Percentiles rank a stretch among this genome's conserved stretches.
Evolutionary conservation across 2,329 filamentous ascomycete species (phyloP).

Genomic region (Aureobasidium sp.): DNA sequence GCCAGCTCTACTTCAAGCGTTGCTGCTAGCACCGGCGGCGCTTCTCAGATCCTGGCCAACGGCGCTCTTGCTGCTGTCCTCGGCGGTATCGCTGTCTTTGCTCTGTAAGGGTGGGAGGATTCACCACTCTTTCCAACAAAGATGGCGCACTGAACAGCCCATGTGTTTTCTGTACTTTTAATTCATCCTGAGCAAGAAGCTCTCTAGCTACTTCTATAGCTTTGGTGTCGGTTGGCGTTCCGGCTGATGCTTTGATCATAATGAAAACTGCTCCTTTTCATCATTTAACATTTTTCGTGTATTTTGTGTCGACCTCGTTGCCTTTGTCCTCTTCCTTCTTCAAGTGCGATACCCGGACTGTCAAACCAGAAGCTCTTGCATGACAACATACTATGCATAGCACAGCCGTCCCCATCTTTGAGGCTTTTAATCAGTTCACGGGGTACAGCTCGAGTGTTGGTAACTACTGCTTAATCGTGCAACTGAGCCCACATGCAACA

Average conservation of each 20-base stretch:
- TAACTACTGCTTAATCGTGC: no score
- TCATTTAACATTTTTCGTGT: neutral
- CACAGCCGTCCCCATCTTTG: no score
- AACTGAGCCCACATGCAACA: no score
- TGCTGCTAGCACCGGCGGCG: conserved; percentile 8
- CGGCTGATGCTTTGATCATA: neutral
- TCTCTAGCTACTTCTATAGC: neutral
- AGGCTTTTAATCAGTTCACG: no score
- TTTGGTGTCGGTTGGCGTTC: neutral
- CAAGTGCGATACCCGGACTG: no score
- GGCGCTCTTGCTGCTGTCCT: neutral
- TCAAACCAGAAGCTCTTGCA: no score
- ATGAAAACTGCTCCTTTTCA: neutral
- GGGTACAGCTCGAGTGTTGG: no score
- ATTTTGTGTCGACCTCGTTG: no score
- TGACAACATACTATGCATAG: no score
- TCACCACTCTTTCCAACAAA: neutral
- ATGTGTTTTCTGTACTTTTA: neutral
- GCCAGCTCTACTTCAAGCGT: conserved; percentile 5
- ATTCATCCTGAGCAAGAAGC: neutral
- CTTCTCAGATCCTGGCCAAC: neutral
- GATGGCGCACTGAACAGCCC: neutral
- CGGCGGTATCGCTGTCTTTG: neutral
- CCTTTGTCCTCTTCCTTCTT: no score
- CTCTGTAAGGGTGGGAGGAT: neutral